Base-by-base conservation (phyloP, 768 basidiomycete species). In the Pleurotus cornucopiae region DNA sequence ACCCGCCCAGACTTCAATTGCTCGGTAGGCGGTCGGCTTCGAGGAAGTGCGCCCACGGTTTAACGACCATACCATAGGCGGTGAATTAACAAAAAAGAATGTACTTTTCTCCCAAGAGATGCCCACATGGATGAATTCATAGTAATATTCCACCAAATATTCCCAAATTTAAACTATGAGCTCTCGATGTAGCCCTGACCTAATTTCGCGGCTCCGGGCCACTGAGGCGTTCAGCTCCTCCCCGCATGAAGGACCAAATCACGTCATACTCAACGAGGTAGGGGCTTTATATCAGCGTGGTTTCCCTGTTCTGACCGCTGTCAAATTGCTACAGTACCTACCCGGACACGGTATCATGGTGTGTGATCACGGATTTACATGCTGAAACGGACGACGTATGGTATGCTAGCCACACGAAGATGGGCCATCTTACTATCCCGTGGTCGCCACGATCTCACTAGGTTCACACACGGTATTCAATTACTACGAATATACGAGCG, bases 331-430 rank as follows among this genome's bases (percentile, higher is more conserved):
- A 20, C 41, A 90, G 85, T 98, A 98, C 69, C 78, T 84, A 14
- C 81, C 92, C 6, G 91, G 90, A 1, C 93, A 97, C 73, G 95
- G 96, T 9, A 98, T 98, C 58, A 89, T 94, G 82, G 94, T 94
- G 67, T 55, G 75, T 54, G 26, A 34, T 58, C 23, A 41, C 34
- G 21, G 47, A 25, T 55, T 46, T 13, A 41, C 44, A 6, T 25
- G 23, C 5, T 30, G 25, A 25, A 13, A 21, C 16, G 11, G 39
- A 20, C 48, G 34, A 58, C 48, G 7, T 45, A 54, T 58, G 38
- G 41, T 40, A 51, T 38, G 34, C 46, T 69, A 95, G 91, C 91
- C 93, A 1, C 95, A 97, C 63, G 86, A 96, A 73, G 94, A 98
- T 67, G 94, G 95, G 0, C 88, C 93, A 2, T 81, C 86, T 14